Base-by-base conservation (phyloP, 495 filamentous ascomycete genomes). In the Tuber borchii region DNA sequence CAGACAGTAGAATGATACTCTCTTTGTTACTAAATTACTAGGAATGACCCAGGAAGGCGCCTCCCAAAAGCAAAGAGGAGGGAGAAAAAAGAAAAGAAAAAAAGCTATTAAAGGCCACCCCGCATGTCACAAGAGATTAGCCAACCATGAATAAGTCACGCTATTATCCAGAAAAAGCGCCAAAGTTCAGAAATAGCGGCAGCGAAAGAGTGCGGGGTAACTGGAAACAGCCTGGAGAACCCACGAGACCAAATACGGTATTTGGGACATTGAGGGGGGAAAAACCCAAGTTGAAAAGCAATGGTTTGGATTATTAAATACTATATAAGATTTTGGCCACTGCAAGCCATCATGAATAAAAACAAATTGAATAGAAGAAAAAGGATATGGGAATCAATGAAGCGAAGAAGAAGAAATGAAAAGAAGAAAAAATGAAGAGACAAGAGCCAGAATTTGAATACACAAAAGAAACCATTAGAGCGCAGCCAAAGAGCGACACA, bases 231-330 rank as follows among this genome's bases (percentile, higher is more conserved):
- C 56, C 26, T 6, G 56, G 56, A 2, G 56, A 65, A 65, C 17
- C 14, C 14, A 65, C 14, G 31, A 65, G 56, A 65, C 26, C 26
- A 65, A 65, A 34, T 34, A 34, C 4, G 26, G 26, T 7, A 31
- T 12, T 65, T 65, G n/a, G n/a, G 34, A 65, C 26, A 65, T 17
- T 17, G 12, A 2, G n/a, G 22, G 22, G 8, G 5, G 20, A 43
- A 10, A 73, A 51, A 73, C 1, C 7, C 69, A 56, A 10, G 42
- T 40, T 70, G 70, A 65, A 69, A 77, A 76, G 45, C 46, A 71
- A 44, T 10, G 31, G 42, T 70, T 69, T 71, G 31, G 70, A 76
- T 79, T 80, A 80, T 80, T 80, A 80, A 77, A 72, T 80, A 76
- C 78, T 76, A 80, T 65, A 9, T 79, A 80, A 42, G 74, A 71